Conservation (phyloP, 345 rosid genomes). For the Salix arbutifolia region DNA sequence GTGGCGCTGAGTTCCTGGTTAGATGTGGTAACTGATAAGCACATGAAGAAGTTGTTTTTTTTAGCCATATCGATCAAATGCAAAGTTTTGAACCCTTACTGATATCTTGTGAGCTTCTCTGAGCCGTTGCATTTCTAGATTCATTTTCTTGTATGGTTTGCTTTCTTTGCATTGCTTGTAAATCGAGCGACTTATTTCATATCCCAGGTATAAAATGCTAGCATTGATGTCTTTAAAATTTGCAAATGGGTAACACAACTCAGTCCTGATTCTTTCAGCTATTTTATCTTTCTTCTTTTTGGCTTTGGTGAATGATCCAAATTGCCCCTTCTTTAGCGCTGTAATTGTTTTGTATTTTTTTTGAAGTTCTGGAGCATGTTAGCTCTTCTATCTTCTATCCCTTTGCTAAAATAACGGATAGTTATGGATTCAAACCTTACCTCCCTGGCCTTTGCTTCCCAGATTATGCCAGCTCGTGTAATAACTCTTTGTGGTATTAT, state of each 20-base stretch:
- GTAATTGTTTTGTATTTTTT: not conserved
- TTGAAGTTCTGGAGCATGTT: not conserved
- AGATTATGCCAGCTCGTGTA: not conserved
- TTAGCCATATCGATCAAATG: slow-evolving; percentile 3
- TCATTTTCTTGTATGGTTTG: slow-evolving; percentile 7
- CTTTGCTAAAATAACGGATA: not conserved
- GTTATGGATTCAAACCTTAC: not conserved
- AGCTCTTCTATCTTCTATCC: not conserved
- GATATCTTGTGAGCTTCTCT: slow-evolving; percentile 7
- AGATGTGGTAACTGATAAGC: slow-evolving; percentile 2
- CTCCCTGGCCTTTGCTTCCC: not conserved
- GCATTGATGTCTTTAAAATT: not conserved
- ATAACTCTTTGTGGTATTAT: not conserved
- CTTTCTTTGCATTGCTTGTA: slow-evolving; percentile 3
- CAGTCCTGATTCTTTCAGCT: not conserved
- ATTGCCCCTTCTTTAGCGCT: not conserved
- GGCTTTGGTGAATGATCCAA: no score
- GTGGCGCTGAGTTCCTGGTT: slow-evolving; percentile 4
- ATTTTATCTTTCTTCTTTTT: not conserved
- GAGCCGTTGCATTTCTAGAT: slow-evolving; percentile 8
- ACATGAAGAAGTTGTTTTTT: slow-evolving; percentile 7
- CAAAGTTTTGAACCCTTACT: not conserved
- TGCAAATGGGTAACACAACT: not conserved
- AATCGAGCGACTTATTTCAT: slow-evolving; percentile 1
- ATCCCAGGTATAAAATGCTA: not conserved